A percentile compares a stretch with the other conserved stretches of the same genome.
These are phyloP conservation scores for Coccomyxa subellipsoidea DNA, from an alignment of 163 green algal genomes.

Conservation along the genomic window DNA sequence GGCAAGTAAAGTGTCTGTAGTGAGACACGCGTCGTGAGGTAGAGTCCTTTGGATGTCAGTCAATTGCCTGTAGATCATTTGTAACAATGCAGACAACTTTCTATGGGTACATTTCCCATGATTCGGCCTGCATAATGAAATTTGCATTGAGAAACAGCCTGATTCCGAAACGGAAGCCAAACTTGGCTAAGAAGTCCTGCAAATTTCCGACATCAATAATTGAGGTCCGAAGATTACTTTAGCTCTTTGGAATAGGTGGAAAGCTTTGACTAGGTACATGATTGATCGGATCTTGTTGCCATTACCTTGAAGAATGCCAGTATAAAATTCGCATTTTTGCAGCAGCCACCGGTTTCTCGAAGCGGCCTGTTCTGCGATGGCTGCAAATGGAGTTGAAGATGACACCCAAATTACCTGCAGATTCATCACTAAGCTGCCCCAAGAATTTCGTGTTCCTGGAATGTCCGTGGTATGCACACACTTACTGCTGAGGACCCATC, in stretches of 20 bases:
- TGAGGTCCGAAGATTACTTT: background rate
- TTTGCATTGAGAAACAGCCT: background rate
- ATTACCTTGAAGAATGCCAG: background rate
- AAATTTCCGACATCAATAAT: background rate
- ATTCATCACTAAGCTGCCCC: constrained; percentile 69
- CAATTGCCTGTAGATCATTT: no score
- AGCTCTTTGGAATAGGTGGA: background rate
- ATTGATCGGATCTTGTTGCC: background rate
- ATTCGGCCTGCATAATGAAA: background rate
- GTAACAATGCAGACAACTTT: no score
- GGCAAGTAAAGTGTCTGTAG: no score
- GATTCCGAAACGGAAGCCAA: background rate
- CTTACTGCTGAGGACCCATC: background rate
- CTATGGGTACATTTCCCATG: no score
- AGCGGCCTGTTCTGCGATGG: background rate
- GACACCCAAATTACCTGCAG: constrained; percentile 65
- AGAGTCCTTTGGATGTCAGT: no score
- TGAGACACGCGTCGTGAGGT: no score
- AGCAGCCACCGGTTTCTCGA: background rate
- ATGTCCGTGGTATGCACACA: constrained; percentile 54
- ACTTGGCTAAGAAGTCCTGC: background rate
- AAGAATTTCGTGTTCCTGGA: constrained; percentile 55
- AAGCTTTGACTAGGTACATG: background rate
- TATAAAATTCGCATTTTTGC: background rate
- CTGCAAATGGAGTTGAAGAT: constrained; percentile 22